Conservation (phyloP, 768 basidiomycete species). For the Leccinum subtestaceum region DNA sequence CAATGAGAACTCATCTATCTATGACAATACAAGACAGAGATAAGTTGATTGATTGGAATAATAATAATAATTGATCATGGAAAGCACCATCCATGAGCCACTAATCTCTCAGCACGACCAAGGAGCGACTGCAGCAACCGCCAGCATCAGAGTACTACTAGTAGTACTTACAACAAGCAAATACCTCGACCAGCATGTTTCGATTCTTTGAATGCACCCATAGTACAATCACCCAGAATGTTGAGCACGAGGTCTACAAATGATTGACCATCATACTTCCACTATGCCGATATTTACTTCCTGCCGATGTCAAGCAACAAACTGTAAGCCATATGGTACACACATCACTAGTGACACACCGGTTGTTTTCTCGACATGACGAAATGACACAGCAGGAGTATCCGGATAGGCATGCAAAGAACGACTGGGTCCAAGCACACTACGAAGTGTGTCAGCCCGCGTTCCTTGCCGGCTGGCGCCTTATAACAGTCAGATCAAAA, state of each 20-base stretch:
- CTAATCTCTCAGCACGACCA: conserved; percentile 5
- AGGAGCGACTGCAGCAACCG: not conserved
- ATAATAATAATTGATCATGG: too few relatives aligned
- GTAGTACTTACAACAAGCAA: too few relatives aligned
- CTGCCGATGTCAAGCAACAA: not conserved
- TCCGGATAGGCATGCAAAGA: not conserved
- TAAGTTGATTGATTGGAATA: too few relatives aligned
- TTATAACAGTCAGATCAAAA: not conserved
- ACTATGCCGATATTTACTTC: not conserved
- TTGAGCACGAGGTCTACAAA: not conserved
- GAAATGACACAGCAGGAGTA: not conserved
- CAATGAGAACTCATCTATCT: too few relatives aligned
- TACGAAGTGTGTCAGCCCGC: not conserved
- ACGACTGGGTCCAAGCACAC: not conserved
- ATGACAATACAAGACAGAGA: too few relatives aligned
- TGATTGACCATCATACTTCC: not conserved
- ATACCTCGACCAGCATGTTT: too few relatives aligned
- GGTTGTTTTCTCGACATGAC: not conserved
- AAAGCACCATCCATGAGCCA: not conserved
- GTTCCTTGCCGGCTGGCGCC: not conserved
- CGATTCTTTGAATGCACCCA: too few relatives aligned
- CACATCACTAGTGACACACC: not conserved
- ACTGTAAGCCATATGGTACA: not conserved
- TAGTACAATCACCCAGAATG: not conserved
- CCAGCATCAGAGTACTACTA: conserved; percentile 60